Conservation (phyloP, 2,329 filamentous ascomycete species). For the Westerdykella ornata region DNA sequence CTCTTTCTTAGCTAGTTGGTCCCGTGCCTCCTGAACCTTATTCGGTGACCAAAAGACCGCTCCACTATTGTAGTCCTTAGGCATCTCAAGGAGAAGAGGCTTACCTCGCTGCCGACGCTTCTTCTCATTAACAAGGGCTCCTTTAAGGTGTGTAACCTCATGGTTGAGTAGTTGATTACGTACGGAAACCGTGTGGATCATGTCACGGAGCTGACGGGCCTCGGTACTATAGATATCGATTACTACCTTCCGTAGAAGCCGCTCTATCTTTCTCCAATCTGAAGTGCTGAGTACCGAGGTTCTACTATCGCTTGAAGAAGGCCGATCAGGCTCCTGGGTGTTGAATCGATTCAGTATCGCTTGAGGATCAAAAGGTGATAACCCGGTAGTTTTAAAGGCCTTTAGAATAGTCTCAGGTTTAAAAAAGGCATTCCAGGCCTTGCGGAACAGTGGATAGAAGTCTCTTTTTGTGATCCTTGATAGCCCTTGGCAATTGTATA, state of each 20-base stretch:
- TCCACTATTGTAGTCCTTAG: slow-evolving; percentile 7
- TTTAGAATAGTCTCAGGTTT: slow-evolving; percentile 1
- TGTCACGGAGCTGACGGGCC: neutral
- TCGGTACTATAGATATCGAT: neutral
- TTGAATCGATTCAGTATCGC: slow-evolving; percentile 4
- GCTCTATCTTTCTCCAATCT: slow-evolving; percentile 4
- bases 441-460: too few relatives aligned
- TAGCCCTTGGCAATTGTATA: too few relatives aligned
- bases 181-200: neutral
- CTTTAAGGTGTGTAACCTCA: neutral
- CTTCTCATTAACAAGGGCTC: slow-evolving; percentile 1
- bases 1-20: neutral
- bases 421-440: slow-evolving; percentile 1
- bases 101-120: slow-evolving; percentile 5
- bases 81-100: slow-evolving; percentile 4
- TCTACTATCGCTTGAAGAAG: neutral
- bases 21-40: too few relatives aligned
- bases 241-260: slow-evolving; percentile 1
- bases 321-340: neutral
- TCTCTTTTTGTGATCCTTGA: too few relatives aligned
- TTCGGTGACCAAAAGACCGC: slow-evolving; percentile 7
- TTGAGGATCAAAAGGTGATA: slow-evolving; percentile 1
- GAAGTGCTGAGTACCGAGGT: neutral
- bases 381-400: slow-evolving; percentile 3
- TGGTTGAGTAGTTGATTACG: neutral